Evolutionary conservation across 2,329 filamentous ascomycete genomes (phyloP), one percentile per base, ranked within the genome.

Genomic region (Boeremia exigua): DNA sequence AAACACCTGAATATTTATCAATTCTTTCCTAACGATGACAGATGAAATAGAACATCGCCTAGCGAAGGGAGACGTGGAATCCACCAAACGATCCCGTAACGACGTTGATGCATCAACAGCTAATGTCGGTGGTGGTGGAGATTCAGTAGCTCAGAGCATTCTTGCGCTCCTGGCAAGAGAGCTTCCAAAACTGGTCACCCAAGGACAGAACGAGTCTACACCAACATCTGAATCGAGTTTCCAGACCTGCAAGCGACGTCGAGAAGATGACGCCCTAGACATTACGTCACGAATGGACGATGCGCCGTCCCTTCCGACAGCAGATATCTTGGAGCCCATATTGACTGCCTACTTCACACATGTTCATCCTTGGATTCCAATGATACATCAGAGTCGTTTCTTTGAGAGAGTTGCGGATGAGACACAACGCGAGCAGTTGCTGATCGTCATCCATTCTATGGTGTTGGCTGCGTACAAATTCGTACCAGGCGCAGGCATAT

Each of bases 301-400:
- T 6, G 19, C 40, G 3, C 34, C 52, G 7, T 6, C 23, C 12
- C 28, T 55, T 25, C 53, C 54, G 12, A 19, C 25, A 17, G 0
- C 39, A 2, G 50, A 54, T 6, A 32, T 43, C 8, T 32, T 62
- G 17, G 48, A 58, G 19, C 36, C 51, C 12, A 53, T 54, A 12
- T 7, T 64, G 11, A 32, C 39, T 5, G 56, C 59, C 1, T 64
- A 64, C 33, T 64, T 64, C 19, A 40, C 34, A 14, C 48, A 60
- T 17, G 30, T 64, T 23, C 61, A 64, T 42, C 61, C 61, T 1
- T 61, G 59, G 57, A 62, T 64, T 7, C 61, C 61, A 2, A 64
- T 64, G 59, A 60, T 64, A 10, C 61, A 64, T 28, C 54, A 64
- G 33, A 47, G 43, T 1, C 42, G 59, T 27, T 64, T 64, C 36